Conservation (phyloP, 1,284 basidiomycete genomes). For the Phlebopus sp. region DNA sequence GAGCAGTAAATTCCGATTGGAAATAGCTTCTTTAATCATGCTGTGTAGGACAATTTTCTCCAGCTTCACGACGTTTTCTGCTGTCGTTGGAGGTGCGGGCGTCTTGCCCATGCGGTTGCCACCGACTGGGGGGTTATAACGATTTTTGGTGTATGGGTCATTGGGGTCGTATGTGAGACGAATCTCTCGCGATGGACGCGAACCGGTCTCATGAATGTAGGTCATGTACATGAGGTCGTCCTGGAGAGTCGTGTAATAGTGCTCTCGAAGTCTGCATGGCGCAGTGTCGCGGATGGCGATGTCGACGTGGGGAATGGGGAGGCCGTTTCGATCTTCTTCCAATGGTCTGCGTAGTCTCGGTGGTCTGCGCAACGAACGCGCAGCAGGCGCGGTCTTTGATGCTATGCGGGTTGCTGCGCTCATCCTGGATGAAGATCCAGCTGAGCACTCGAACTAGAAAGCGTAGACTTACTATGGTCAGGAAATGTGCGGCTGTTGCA, state of each 20-base stretch:
- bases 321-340: slow-evolving; percentile 45
- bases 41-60: slow-evolving; percentile 86
- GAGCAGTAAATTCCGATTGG: slow-evolving; percentile 76
- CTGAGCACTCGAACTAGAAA: background rate
- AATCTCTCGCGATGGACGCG: slow-evolving; percentile 54
- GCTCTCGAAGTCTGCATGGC: slow-evolving; percentile 74
- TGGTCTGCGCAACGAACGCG: slow-evolving; percentile 44
- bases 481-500: background rate
- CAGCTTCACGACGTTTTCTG: slow-evolving; percentile 70
- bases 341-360: slow-evolving; percentile 48
- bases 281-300: slow-evolving; percentile 70
- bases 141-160: slow-evolving; percentile 77
- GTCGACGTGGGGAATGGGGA: slow-evolving; percentile 67
- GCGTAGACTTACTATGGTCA: background rate
- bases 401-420: slow-evolving; percentile 6
- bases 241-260: slow-evolving; percentile 82
- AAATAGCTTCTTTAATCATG: slow-evolving; percentile 78
- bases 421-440: slow-evolving; percentile 6
- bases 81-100: slow-evolving; percentile 58
- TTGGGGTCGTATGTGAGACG: slow-evolving; percentile 72
- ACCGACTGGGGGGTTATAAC: slow-evolving; percentile 72
- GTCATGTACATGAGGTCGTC: slow-evolving; percentile 95
- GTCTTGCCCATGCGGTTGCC: slow-evolving; percentile 66
- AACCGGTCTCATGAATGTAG: slow-evolving; percentile 71
- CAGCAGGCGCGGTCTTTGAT: slow-evolving; percentile 22